Evolutionary conservation across 352 stramenopile genomes (phyloP), one percentile per base, ranked within the genome.

Genomic region (Globisporangium nunn): DNA sequence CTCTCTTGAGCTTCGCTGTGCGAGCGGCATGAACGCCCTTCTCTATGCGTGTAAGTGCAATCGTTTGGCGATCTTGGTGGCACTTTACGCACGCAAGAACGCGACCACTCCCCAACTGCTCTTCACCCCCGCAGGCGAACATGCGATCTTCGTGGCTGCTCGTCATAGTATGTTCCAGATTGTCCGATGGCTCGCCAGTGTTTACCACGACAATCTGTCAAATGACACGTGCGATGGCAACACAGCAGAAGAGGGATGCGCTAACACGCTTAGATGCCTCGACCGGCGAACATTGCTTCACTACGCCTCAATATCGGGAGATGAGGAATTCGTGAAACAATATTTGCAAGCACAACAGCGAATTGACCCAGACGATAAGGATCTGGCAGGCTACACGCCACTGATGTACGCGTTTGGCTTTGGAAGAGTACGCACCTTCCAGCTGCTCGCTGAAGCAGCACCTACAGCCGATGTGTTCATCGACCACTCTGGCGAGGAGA

Each of bases 331-430:
- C 12, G 31, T 57, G 48, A 50, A 66, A 59, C 50, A 47, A 68
- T 40, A 54, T 45, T 3, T 60, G 10, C 40, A 54, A 10, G 14
- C 31, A 23, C n/a, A 47, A 28, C 37, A 33, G 11, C 15, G 40
- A 14, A 15, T 28, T 45, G 54, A 17, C 5, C 15, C 46, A 52
- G n/a, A 88, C 63, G 15, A 8, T 11, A 59, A 37, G 40, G 78
- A 88, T 49, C 50, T 41, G 5, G 56, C 52, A 14, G 78, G 78
- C 29, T 88, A 86, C 52, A 77, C 73, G 6, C 65, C 74, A 0
- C 40, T 85, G 31, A 58, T 85, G 49, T 88, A 86, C 29, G 73
- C 78, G 2, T 78, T 81, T 55, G 75, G 61, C 0, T 85, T 85
- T 50, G 74, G 78, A 7, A 62, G 58, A 56, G 23, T 88, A 1